Conservation (phyloP, 305 asterid genomes). For the Fraxinus sp. region DNA sequence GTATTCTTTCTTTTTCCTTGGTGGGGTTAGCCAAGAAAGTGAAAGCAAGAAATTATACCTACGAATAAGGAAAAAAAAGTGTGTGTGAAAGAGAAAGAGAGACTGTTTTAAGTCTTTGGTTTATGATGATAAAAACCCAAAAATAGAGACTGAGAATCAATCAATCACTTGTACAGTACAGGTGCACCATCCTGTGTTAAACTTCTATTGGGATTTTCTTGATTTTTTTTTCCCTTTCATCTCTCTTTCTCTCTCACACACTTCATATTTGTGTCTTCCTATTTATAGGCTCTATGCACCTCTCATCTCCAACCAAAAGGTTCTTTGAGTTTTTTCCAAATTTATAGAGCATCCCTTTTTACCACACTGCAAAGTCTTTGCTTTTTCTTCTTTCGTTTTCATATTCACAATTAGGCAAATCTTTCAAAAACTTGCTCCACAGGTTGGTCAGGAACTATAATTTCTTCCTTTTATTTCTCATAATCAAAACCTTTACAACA, state of each 20-base stretch:
- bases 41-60: neutral
- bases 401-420: constrained; percentile 29
- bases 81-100: constrained; percentile 1
- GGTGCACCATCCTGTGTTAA: constrained; percentile 20
- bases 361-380: constrained; percentile 20
- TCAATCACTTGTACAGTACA: constrained; percentile 26
- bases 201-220: constrained; percentile 21
- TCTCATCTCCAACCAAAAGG: constrained; percentile 40
- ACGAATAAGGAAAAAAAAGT: constrained; percentile 20
- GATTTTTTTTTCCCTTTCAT: neutral
- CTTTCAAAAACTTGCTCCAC: constrained; percentile 16
- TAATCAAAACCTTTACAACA: neutral
- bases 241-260: constrained; percentile 6
- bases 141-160: constrained; percentile 38
- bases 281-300: constrained; percentile 41
- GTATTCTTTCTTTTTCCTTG: constrained; percentile 24
- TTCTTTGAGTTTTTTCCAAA: constrained; percentile 51
- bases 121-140: constrained; percentile 19
- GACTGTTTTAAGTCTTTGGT: neutral
- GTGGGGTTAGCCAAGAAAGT: constrained; percentile 34
- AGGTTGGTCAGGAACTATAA: neutral
- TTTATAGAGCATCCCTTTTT: constrained; percentile 44
- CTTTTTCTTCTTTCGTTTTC: constrained; percentile 21
- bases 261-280: constrained; percentile 44
- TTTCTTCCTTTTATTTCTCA: neutral